These are phyloP conservation scores for Backusella morwellensis DNA, from an alignment of 192 early-diverging fungal genomes.

Conservation along the genomic window DNA sequence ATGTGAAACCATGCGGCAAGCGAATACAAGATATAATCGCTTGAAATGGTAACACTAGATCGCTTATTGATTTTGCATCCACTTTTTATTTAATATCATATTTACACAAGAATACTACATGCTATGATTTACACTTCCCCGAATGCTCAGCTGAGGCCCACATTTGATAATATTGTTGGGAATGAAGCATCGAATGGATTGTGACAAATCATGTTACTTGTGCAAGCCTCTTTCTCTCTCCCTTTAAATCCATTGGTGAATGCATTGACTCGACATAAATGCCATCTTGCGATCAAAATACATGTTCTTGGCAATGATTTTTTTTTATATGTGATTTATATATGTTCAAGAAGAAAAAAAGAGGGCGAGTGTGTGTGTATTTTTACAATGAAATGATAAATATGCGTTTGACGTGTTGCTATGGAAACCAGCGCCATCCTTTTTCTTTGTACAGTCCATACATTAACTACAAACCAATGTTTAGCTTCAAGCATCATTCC, in stretches of 20 bases:
- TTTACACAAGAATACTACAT: no score
- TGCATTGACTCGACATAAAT: no score
- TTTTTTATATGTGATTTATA: background rate
- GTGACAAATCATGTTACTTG: no score
- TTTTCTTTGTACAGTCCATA: conserved; percentile 18
- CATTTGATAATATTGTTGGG: no score
- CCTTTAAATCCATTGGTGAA: no score
- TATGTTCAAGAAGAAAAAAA: background rate
- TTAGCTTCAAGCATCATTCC: no score
- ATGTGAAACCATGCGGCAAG: background rate
- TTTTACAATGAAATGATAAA: background rate
- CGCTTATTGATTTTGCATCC: no score
- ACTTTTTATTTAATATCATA: no score
- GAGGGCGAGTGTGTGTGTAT: background rate
- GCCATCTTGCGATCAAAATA: background rate
- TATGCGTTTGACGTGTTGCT: background rate
- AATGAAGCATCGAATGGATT: no score
- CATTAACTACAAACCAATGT: conserved; percentile 15
- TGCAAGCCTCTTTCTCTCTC: no score
- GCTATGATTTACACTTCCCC: no score
- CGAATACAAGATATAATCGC: background rate
- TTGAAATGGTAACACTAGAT: background rate
- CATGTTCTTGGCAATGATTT: background rate
- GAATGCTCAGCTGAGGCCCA: no score
- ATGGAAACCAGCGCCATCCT: conserved; percentile 34